Base-by-base conservation (phyloP, 2,329 filamentous ascomycete species). In the Talaromyces sp. region DNA sequence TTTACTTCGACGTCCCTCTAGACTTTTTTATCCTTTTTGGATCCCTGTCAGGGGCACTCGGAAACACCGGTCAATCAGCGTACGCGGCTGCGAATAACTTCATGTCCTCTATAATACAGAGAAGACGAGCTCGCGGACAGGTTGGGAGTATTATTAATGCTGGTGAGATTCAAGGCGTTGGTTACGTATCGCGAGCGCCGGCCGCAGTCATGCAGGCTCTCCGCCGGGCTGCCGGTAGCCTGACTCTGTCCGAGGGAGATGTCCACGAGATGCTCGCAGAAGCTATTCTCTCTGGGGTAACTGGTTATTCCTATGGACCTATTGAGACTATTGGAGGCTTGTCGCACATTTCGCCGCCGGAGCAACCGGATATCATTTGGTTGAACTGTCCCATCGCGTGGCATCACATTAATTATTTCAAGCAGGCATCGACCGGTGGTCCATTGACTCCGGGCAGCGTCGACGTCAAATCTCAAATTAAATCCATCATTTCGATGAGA, bases 241-340 rank as follows among this genome's bases (percentile, higher is more conserved):
- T 25, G 27, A 1, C 15, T 32, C 25, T 42, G 7, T 82, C 81
- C 1, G 82, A 84, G 68, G 72, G 75, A 5, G 80, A 83, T 60
- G 66, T 84, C 15, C 80, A 83, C 65, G 77, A 82, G 65, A 77
- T 81, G 72, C 81, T 84, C 62, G 73, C 82, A 9, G 81, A 84
- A 66, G 81, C 81, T 7, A 78, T 84, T 32, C 67, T 73, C 0
- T 74, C 75, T 0, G 80, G 81, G 5, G 71, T 69, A 7, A 75
- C 78, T 0, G 60, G 22, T 22, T 1, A 36, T 27, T 17, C 68
- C 5, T 53, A 55, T 1, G 25, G 32, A n/a, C 13, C 25, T 6
- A 58, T 63, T 2, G 69, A 65, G 49, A 58, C 71, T n/a, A 56
- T 63, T 19, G 62, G 63, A 3, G 69, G 68, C 2, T 73, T 62